These are phyloP conservation scores for Malus hybrid DNA, from an alignment of 331 rosid genomes.

Conservation along the genomic window DNA sequence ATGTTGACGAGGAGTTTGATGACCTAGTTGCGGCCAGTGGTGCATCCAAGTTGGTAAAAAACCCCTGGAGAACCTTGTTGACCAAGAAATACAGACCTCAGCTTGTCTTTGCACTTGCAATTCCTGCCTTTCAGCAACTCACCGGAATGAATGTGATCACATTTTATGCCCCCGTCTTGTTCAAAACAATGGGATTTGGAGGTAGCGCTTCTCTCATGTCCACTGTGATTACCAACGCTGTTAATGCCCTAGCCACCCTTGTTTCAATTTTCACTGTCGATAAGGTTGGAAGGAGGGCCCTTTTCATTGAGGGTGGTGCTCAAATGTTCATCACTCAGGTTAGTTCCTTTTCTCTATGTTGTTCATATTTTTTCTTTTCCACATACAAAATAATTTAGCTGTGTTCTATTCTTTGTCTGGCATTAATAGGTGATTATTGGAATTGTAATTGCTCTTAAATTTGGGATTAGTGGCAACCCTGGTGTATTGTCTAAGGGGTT, in stretches of 20 bases:
- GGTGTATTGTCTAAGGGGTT: no score
- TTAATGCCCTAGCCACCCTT: conserved; percentile 46
- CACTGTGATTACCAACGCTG: conserved; percentile 47
- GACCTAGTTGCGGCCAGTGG: not conserved
- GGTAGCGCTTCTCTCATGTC: conserved; percentile 62
- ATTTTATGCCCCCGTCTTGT: conserved; percentile 3
- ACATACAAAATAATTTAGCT: no score
- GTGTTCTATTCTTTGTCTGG: no score
- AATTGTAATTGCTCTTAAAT: no score
- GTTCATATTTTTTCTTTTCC: no score
- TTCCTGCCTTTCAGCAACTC: conserved; percentile 12
- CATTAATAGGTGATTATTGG: no score
- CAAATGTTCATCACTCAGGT: no score
- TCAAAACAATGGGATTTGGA: conserved; percentile 48
- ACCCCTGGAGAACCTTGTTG: not conserved
- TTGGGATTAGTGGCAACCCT: no score
- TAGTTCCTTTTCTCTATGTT: no score
- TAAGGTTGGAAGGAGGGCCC: conserved; percentile 41
- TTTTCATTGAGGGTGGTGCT: conserved; percentile 48
- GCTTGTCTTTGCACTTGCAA: not conserved
- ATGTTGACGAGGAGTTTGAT: conserved; percentile 4
- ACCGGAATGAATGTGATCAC: conserved; percentile 10
- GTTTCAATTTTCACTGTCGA: conserved; percentile 56
- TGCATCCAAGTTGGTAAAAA: not conserved
- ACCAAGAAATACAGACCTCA: conserved; percentile 9